Conservation (phyloP, 2,329 filamentous ascomycete species). For the Anthostomella pinea region DNA sequence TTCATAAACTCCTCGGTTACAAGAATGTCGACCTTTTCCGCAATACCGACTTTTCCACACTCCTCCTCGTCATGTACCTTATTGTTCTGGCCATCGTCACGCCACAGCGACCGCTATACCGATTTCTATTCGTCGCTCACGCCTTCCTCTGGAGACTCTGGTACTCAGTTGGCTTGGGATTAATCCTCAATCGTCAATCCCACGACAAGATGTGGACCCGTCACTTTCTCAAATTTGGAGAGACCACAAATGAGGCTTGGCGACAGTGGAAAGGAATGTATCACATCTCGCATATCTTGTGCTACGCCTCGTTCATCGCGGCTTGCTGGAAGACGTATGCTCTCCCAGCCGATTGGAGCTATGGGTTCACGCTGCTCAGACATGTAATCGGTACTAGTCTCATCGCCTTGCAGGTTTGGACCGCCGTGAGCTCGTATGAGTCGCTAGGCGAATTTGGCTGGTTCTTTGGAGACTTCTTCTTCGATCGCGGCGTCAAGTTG, state of each 20-base stretch:
- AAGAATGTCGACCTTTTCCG: conserved; percentile 86
- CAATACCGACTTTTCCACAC: conserved; percentile 76
- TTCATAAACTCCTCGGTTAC: conserved; percentile 81
- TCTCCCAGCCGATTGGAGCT: conserved; percentile 80
- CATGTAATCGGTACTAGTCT: conserved; percentile 81
- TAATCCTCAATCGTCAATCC: conserved; percentile 82
- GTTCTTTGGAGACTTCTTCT: conserved; percentile 99
- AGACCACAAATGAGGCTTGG: conserved; percentile 89
- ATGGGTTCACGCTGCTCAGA: conserved; percentile 80
- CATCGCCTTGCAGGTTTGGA: conserved; percentile 88
- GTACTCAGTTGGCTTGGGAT: conserved; percentile 85
- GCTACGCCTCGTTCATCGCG: conserved; percentile 82
- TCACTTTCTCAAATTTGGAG: conserved; percentile 96
- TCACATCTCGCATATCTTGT: conserved; percentile 87
- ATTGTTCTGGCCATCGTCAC: conserved; percentile 71
- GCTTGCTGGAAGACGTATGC: conserved; percentile 97
- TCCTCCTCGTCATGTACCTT: conserved; percentile 75
- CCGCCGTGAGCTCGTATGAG: conserved; percentile 87
- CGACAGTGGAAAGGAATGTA: conserved; percentile 97
- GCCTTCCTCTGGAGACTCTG: conserved; percentile 83
- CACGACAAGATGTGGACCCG: conserved; percentile 92
- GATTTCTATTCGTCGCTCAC: conserved; percentile 76
- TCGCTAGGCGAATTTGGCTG: conserved; percentile 96
- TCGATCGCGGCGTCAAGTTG: conserved; percentile 80
- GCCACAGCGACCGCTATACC: conserved; percentile 71